Evolutionary conservation across 2,329 filamentous ascomycete genomes (phyloP).

Genomic region (Dryadomyces quercivorus): DNA sequence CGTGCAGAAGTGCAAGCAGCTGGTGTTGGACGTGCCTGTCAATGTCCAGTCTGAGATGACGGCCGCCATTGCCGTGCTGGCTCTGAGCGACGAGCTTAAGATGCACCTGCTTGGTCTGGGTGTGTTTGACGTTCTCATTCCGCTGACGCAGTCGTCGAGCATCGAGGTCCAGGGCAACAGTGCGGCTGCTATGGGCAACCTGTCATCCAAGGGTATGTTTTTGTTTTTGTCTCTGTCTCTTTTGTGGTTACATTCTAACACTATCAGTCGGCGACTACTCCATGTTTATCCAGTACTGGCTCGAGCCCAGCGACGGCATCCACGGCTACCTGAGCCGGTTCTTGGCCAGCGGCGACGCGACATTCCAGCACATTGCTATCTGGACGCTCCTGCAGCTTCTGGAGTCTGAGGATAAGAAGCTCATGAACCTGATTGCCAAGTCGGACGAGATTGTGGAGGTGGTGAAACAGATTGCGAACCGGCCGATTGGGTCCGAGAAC

Average conservation of each 20-base stretch:
- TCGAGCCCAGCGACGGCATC: conserved; percentile 82
- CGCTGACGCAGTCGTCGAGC: conserved; percentile 85
- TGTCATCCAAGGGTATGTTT: conserved; percentile 82
- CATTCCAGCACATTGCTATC: conserved; percentile 97
- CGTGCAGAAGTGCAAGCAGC: conserved; percentile 96
- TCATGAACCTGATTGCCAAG: conserved; percentile 81
- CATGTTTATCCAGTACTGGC: conserved; percentile 92
- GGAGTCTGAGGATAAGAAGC: conserved; percentile 81
- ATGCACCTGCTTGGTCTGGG: conserved; percentile 79
- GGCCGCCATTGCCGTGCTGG: conserved; percentile 93
- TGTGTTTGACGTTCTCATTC: conserved; percentile 93
- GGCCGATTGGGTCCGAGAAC: conserved; percentile 75
- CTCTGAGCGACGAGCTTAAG: conserved; percentile 91
- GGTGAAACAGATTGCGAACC: conserved; percentile 83
- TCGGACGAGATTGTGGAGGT: conserved; percentile 86
- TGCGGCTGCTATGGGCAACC: conserved; percentile 84
- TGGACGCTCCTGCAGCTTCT: conserved; percentile 94
- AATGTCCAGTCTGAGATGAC: conserved; percentile 99
- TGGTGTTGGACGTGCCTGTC: conserved; percentile 84
- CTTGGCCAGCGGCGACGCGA: conserved; percentile 85
- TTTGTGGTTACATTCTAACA: background rate
- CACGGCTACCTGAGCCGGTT: conserved; percentile 92
- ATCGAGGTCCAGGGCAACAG: conserved; percentile 99
- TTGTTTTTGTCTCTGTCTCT: background rate
- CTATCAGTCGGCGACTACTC: conserved; percentile 80